Base-by-base conservation (phyloP, 2,329 filamentous ascomycete genomes). In the Colletotrichum horii region DNA sequence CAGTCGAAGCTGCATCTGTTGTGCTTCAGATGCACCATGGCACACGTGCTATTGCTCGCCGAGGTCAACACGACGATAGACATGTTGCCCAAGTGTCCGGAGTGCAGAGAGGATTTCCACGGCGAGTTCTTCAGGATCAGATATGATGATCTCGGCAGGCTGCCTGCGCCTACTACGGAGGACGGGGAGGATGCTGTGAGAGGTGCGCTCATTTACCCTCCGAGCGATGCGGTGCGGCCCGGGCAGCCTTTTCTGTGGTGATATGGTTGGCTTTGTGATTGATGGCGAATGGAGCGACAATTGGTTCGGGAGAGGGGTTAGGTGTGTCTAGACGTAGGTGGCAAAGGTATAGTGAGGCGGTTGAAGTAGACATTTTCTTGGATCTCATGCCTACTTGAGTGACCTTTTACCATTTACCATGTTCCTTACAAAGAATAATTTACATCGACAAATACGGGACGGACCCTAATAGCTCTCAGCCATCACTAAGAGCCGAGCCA, bases 401-500 rank as follows among this genome's bases (percentile, higher is more conserved):
- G 43, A 22, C 11, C 6, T 11, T 22, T 4, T 0, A 14, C 22
- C 5, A 14, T 22, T 48, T 48, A 48, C 6, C 19, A 48, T 3
- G 9, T 48, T n/a, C 19, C 4, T 0, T 43, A n/a, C 19, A 1
- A n/a, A 0, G 4, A 5, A 4, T 43, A 2, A n/a, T n/a, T n/a
- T 48, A 6, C 5, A 1, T 3, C 19, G 38, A 48, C 1, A 48
- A 11, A 0, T 43, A 43, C 5, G 16, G 8, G 38, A 11, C 38
- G 16, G 9, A 4, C 9, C 5, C 1, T 0, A 3, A 6, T 2
- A 43, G 0, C 38, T 43, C 8, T 2, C 8, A 43, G 38, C 8
- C 0, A 19, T 43, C 19, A 43, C 5, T 8, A n/a, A 43, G 8
- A 43, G 8, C 38, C 19, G 9, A 16, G 6, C 4, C 7, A 8